phyloP scores from a whole-genome alignment of 345 rosid species.

The Hevea brasiliensis region DNA sequence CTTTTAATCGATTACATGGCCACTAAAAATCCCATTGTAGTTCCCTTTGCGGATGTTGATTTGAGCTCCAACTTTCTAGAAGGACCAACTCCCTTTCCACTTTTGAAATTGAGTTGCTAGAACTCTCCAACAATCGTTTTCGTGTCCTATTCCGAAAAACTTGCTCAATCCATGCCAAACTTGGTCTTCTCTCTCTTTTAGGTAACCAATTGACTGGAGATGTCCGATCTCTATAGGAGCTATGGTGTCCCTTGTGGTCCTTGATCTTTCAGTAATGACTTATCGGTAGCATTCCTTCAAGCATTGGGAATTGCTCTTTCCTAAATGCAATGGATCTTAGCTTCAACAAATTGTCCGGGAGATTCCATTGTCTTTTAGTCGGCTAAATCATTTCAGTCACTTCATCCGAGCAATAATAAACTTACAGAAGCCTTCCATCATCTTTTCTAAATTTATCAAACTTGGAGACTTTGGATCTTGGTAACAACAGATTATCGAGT shows the following conservation, averaged over 20 bases:
- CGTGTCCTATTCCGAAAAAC: conserved; percentile 16
- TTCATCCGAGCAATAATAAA: conserved; percentile 14
- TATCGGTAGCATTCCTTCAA: conserved; percentile 17
- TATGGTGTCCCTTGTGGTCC: conserved; percentile 6
- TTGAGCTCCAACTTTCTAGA: conserved; percentile 27
- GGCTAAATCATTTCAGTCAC: conserved; percentile 6
- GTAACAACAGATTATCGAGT: conserved; percentile 35
- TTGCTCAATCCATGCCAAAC: conserved; percentile 3
- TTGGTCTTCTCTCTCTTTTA: conserved; percentile 21
- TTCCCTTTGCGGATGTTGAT: conserved; percentile 24
- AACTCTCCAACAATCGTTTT: conserved; percentile 18
- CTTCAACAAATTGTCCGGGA: conserved; percentile 7
- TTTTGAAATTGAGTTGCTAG: conserved; percentile 10
- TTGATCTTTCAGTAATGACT: conserved; percentile 18
- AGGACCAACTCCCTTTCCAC: conserved; percentile 24
- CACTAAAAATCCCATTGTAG: conserved; percentile 12
- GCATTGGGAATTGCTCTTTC: conserved; percentile 20
- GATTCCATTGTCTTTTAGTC: conserved; percentile 12
- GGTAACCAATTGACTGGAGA: conserved; percentile 12
- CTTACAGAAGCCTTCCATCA: conserved; percentile 12
- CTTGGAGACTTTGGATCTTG: conserved; percentile 41
- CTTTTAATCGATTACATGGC: conserved; percentile 18
- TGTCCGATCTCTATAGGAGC: conserved; percentile 16
- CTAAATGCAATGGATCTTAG: conserved; percentile 17
- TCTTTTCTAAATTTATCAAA: conserved; percentile 34